Base-by-base conservation (phyloP, 768 basidiomycete species). In the Cytidiella melzeri region DNA sequence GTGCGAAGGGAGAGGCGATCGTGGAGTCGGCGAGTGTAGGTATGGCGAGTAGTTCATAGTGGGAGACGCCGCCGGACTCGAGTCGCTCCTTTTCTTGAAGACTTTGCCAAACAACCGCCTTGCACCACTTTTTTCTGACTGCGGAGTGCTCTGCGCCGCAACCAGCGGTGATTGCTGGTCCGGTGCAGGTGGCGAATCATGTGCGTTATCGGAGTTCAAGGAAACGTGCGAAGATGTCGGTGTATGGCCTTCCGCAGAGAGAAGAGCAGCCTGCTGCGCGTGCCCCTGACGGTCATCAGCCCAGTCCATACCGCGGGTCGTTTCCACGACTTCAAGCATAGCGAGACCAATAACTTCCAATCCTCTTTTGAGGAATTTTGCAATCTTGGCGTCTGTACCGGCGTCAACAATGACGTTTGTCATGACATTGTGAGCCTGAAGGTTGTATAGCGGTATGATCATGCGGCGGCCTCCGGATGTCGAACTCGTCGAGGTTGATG, bases 381-480 rank as follows among this genome's bases (percentile, higher is more conserved):
- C 87, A 30, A 92, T 81, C 67, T 87, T 87, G 19, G 86, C 84
- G 50, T 92, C 90, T 0, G 90, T 92, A 36, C 91, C 91, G 0
- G 91, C 91, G 60, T 93, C 91, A 24, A 89, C 77, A 48, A 93
- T 83, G 28, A 81, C 79, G 58, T 92, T 93, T 11, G 88, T 83
- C 74, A 92, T 75, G 43, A 93, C 86, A 54, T 89, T 86, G 64
- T 94, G 91, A 0, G 89, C 89, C 51, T 87, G 84, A 19, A 94
- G 75, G 60, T 92, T 92, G 67, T 92, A 91, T 2, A 93, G 70
- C 0, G 91, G 89, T 48, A 92, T 82, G 60, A 92, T 92, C 63
- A 77, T 81, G 51, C 87, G 76, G n/a, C 86, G 73, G 24, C 72
- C 71, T 10, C 71, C 69, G 9, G 70, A 54, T n/a, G 69, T 62